These are phyloP conservation scores for Dactylorhiza incarnata DNA, from an alignment of 106 monocot species.

Conservation along the genomic window DNA sequence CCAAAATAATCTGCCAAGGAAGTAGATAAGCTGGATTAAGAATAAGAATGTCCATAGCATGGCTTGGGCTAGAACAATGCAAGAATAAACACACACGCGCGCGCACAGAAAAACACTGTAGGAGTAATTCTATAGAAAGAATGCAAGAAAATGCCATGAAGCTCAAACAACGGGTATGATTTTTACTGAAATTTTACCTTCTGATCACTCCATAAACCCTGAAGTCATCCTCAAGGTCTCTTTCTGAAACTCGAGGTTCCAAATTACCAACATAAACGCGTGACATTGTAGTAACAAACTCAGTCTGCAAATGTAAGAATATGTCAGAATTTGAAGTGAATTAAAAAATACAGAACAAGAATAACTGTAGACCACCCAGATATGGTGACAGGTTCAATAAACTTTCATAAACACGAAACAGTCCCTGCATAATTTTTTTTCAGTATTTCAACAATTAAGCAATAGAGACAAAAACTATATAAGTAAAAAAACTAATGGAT, in stretches of 20 bases:
- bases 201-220: slow-evolving; percentile 15
- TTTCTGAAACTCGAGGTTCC: slow-evolving; percentile 14
- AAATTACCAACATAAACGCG: slow-evolving; percentile 23
- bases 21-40: background rate
- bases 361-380: background rate
- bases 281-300: slow-evolving; percentile 9
- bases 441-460: background rate
- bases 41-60: background rate
- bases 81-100: background rate
- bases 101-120: background rate
- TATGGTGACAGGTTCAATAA: background rate
- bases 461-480: too few species aligned
- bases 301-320: background rate
- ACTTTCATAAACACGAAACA: background rate
- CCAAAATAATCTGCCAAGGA: background rate
- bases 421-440: background rate
- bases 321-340: background rate
- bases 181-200: slow-evolving; percentile 4
- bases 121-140: background rate
- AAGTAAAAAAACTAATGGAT: background rate
- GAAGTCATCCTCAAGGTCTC: slow-evolving; percentile 19
- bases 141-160: background rate
- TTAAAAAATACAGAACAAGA: background rate
- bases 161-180: background rate
- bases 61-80: background rate